Base-by-base conservation (phyloP, 2,329 filamentous ascomycete species). In the Aspergillus ochraceus region DNA sequence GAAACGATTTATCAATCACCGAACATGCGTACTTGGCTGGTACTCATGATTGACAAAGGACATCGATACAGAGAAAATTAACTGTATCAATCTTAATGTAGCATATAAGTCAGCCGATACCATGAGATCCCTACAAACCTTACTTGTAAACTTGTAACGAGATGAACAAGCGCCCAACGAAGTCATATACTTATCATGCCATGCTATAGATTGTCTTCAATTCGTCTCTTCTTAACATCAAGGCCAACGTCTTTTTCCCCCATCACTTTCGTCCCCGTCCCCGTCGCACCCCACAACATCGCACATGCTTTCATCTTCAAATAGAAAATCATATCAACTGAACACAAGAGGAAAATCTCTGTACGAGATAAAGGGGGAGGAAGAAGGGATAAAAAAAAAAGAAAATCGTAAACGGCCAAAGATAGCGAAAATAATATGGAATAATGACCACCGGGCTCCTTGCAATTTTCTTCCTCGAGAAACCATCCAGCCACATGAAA, bases 181-280 rank as follows among this genome's bases (percentile, higher is more conserved):
- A 65, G 71, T 66, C 65, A 70, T 69, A 54, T 62, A 61, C 57
- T 50, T 60, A 65, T 66, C 66, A 72, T 73, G 64, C 63, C 65
- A 70, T 67, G 70, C 64, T 66, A 59, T 64, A 60, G n/a, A n/a
- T n/a, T n/a, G n/a, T 62, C 62, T 60, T 60, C 63, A 63, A 60
- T 54, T 61, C 61, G 32, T 63, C 39, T 66, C 61, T 59, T 42
- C 29, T 32, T 53, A 54, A 42, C 17, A 2, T 42, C 36, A 42
- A 42, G 36, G 36, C 36, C 36, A n/a, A 14, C 46, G 54, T 50
- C 51, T 56, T 59, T 58, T 60, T 60, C 55, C 46, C 46, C 22
- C 22, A 32, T n/a, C 20, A 53, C 12, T 22, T 47, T 12, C n/a
- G 29, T 30, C n/a, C 51, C 47, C 24, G 14, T 52, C 45, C 61